Evolutionary conservation across 2,329 filamentous ascomycete genomes (phyloP), one percentile per base, ranked within the genome.

Genomic region (Colletotrichum siamense): DNA sequence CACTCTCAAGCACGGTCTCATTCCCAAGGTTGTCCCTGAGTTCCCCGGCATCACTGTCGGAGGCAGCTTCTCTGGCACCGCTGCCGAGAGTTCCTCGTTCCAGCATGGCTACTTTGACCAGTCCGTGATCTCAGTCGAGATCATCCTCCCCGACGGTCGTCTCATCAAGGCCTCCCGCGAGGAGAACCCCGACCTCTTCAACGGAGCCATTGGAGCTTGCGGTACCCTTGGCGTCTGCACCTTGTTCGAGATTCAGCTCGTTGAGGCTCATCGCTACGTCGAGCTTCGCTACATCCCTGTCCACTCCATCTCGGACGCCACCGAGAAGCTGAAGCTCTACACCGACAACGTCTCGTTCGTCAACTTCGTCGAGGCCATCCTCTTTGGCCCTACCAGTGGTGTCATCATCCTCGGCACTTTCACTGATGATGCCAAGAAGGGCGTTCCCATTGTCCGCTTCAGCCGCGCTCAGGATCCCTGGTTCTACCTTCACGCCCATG

Each of bases 41-140:
- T 93, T 95, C 66, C 92, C 92, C 0, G 92, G 92, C 1, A 95
- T 94, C 77, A 95, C 93, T 0, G 90, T 90, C 0, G 93, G 93
- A 16, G 93, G 93, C 4, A 92, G 91, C 0, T 94, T 93, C 80
- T 88, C 91, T 1, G 93, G 93, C 3, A 94, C 92, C 0, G 90
- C 90, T 0, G 93, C 92, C 4, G 93, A 95, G 81, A 94, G 92
- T 81, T 92, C 89, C 76, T 93, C 91, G 0, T 95, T 94, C 81
- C 89, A 88, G 15, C 88, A 93, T 80, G 93, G 93, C 0, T 90
- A 93, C 77, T 95, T 95, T 80, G 92, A 94, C 69, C 84, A 89
- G 15, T 94, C 90, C 0, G 86, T 94, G 28, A 90, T 89, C 66
- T 89, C 86, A 76, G 88, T 94, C 16, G 92, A 95, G 81, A 91